Conservation (phyloP, 768 basidiomycete species). For the Agaricus subrufescens region DNA sequence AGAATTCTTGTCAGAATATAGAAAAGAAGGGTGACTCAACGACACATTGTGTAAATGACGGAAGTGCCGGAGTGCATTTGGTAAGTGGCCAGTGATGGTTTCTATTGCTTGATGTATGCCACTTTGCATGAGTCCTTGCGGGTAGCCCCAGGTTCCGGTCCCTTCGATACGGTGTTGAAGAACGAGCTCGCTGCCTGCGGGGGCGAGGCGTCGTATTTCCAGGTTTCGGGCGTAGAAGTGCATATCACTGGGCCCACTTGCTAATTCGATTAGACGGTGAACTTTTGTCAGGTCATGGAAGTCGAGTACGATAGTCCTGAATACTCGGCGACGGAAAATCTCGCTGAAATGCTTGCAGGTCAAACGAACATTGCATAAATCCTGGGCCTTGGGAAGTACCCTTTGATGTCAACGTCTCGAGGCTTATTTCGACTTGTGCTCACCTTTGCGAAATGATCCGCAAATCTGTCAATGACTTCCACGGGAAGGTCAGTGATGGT, state of each 20-base stretch:
- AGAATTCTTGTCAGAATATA: neutral
- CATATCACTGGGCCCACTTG: neutral
- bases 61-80: neutral
- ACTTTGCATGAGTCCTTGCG: neutral
- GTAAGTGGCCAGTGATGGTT: neutral
- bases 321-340: neutral
- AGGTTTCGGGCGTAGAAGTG: neutral
- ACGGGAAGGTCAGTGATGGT: neutral
- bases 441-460: neutral
- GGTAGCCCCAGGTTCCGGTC: neutral
- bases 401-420: too few relatives aligned
- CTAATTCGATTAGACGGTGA: neutral
- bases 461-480: neutral
- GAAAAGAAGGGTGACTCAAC: neutral
- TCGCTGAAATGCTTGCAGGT: neutral
- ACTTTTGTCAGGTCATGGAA: neutral
- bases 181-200: neutral
- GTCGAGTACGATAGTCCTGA: neutral
- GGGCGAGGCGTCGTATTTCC: constrained; percentile 1
- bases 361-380: neutral
- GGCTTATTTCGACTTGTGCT: neutral
- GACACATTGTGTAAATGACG: neutral
- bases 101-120: neutral
- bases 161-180: neutral
- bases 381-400: neutral